A percentile compares a stretch with the other conserved stretches of the same genome.
Conservation (phyloP, 208 protist species). For the Trypanosoma conorhini region DNA sequence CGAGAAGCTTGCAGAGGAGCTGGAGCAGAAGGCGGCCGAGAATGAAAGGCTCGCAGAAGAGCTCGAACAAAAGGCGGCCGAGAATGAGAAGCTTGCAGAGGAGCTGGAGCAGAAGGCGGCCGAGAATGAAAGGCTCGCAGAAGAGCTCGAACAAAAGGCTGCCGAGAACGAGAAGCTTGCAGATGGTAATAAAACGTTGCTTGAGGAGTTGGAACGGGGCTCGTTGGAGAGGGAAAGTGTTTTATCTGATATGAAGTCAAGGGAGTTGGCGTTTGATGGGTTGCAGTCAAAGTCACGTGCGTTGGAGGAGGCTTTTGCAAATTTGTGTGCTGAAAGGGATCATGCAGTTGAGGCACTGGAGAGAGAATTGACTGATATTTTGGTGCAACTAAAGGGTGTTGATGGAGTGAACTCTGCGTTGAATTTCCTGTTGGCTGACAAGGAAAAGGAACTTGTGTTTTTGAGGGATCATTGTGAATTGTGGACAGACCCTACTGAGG, state of each 20-base stretch:
- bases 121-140: slow-evolving; percentile 32
- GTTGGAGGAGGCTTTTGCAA: slow-evolving; percentile 1
- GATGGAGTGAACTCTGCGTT: slow-evolving; percentile 18
- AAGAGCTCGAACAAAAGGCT: slow-evolving; percentile 28
- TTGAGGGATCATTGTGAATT: slow-evolving; percentile 37
- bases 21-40: not conserved
- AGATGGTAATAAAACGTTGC: not conserved
- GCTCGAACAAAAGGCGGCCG: slow-evolving; percentile 25
- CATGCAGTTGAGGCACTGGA: slow-evolving; percentile 9
- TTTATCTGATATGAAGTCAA: not conserved
- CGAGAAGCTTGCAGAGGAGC: slow-evolving; percentile 22
- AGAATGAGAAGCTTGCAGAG: slow-evolving; percentile 24
- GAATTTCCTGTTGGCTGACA: slow-evolving; percentile 21
- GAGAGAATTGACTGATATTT: slow-evolving; percentile 25
- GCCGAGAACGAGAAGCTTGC: slow-evolving; percentile 37
- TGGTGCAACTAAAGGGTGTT: slow-evolving; percentile 26
- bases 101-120: slow-evolving; percentile 28
- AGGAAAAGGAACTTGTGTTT: slow-evolving; percentile 39
- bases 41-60: slow-evolving; percentile 28
- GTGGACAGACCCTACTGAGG: slow-evolving; percentile 32
- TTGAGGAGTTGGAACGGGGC: slow-evolving; percentile 28
- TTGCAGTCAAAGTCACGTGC: slow-evolving; percentile 1
- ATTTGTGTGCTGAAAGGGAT: slow-evolving; percentile 14
- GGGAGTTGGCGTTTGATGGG: not conserved
- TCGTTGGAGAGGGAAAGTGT: slow-evolving; percentile 7